phyloP scores from a whole-genome alignment of 768 basidiomycete species.

The Lactifluus rugatus region DNA sequence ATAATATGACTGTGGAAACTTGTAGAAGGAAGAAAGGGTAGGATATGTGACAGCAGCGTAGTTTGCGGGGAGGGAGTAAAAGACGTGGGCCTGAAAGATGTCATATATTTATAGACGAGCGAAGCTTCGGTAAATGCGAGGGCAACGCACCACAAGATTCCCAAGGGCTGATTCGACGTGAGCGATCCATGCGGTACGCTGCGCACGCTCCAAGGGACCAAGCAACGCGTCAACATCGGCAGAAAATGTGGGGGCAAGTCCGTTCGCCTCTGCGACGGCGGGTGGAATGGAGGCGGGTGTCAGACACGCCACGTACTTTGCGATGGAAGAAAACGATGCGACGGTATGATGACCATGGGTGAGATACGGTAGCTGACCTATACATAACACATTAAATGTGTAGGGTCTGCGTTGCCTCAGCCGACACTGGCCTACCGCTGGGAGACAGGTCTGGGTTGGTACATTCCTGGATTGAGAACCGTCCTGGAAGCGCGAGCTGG shows the following conservation, averaged over 20 bases:
- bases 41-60: constrained; percentile 50
- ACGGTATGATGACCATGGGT: constrained; percentile 45
- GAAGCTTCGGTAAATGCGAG: background rate
- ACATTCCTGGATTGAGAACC: constrained; percentile 52
- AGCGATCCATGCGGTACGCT: constrained; percentile 51
- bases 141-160: constrained; percentile 53
- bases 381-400: background rate
- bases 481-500: constrained; percentile 59
- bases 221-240: constrained; percentile 43
- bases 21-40: constrained; percentile 45
- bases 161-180: constrained; percentile 60
- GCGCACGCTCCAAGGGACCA: constrained; percentile 37
- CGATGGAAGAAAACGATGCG: constrained; percentile 48
- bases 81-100: constrained; percentile 43
- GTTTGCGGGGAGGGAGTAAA: constrained; percentile 55
- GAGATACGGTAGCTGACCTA: constrained; percentile 68
- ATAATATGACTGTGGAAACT: constrained; percentile 65
- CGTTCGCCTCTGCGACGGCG: constrained; percentile 20
- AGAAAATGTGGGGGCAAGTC: constrained; percentile 13
- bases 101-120: constrained; percentile 1
- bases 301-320: constrained; percentile 53
- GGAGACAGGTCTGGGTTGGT: constrained; percentile 65
- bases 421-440: constrained; percentile 42
- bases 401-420: background rate
- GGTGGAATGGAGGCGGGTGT: constrained; percentile 27